phyloP scores from a whole-genome alignment of 306 rosid genomes.

The Fragaria iinumae region DNA sequence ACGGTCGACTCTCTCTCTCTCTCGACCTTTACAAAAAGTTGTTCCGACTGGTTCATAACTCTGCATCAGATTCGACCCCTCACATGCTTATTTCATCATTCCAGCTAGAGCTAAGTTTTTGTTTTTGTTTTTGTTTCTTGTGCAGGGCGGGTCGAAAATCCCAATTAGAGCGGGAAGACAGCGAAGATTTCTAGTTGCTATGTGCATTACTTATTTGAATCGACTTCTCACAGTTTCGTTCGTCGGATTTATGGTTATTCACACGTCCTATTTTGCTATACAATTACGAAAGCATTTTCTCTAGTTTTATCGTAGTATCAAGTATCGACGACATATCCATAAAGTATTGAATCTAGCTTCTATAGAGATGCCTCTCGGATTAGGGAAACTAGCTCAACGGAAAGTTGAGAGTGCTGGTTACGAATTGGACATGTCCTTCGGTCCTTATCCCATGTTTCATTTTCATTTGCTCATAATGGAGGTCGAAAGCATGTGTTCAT shows the following conservation, averaged over 20 bases:
- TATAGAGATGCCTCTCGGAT: too few relatives aligned
- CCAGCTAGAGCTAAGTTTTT: conserved; percentile 27
- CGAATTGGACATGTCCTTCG: background rate
- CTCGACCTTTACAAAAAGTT: conserved; percentile 26
- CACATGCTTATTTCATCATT: conserved; percentile 68
- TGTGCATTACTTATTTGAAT: background rate
- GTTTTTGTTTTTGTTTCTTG: conserved; percentile 26
- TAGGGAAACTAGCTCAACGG: background rate
- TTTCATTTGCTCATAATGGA: conserved; percentile 12
- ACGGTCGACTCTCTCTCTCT: background rate
- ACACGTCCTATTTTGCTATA: too few relatives aligned
- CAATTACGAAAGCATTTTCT: too few relatives aligned
- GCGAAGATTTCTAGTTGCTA: background rate
- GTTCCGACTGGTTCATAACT: background rate
- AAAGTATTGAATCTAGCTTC: background rate
- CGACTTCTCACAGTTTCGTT: background rate
- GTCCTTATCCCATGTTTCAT: background rate
- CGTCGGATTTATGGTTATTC: too few relatives aligned
- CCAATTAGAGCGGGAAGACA: background rate
- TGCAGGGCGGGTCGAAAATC: background rate
- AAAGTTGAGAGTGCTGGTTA: background rate
- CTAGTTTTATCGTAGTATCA: too few relatives aligned
- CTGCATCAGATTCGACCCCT: conserved; percentile 54
- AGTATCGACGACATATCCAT: background rate
- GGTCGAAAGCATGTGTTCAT: conserved; percentile 12